Percentiles rank a stretch among this genome's conserved stretches.
phyloP scores from a whole-genome alignment of 345 rosid genomes.

The Rubroshorea leprosula region DNA sequence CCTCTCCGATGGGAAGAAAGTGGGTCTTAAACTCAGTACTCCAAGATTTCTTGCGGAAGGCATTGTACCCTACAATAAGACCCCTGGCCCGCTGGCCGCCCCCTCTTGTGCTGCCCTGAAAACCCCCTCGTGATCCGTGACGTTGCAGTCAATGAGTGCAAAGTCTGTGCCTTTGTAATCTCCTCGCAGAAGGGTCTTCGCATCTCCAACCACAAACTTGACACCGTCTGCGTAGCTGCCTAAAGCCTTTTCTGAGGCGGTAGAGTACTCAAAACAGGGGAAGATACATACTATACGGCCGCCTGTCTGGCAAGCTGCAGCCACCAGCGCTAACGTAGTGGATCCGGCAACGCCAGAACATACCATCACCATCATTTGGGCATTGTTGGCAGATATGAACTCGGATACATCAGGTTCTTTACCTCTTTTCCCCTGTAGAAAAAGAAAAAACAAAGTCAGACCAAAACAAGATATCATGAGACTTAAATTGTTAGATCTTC shows the following conservation, averaged over 20 bases:
- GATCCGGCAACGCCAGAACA: conserved; percentile 16
- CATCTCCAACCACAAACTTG: conserved; percentile 32
- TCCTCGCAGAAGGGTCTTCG: conserved; percentile 18
- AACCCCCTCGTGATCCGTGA: conserved; percentile 16
- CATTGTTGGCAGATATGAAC: conserved; percentile 53
- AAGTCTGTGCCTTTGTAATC: conserved; percentile 36
- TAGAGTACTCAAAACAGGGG: neutral
- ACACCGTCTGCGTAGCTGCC: conserved; percentile 23
- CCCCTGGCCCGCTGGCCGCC: conserved; percentile 8
- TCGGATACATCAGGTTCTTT: conserved; percentile 48
- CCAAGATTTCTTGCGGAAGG: conserved; percentile 23
- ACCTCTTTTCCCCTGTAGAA: conserved; percentile 30
- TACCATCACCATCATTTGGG: conserved; percentile 42
- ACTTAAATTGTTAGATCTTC: too few species aligned
- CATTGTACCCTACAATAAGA: conserved; percentile 45
- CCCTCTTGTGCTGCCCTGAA: conserved; percentile 23
- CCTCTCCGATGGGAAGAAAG: conserved; percentile 50
- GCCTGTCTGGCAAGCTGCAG: conserved; percentile 44
- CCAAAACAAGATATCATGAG: too few species aligned
- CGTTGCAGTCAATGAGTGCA: conserved; percentile 38
- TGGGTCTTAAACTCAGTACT: conserved; percentile 22
- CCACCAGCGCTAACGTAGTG: conserved; percentile 28
- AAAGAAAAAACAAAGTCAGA: neutral
- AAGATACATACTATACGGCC: conserved; percentile 37
- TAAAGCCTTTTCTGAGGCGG: conserved; percentile 12